A percentile compares a stretch with the other conserved stretches of the same genome.
phyloP scores from a whole-genome alignment of 768 basidiomycete species.

The Hypholoma sublateritium region DNA sequence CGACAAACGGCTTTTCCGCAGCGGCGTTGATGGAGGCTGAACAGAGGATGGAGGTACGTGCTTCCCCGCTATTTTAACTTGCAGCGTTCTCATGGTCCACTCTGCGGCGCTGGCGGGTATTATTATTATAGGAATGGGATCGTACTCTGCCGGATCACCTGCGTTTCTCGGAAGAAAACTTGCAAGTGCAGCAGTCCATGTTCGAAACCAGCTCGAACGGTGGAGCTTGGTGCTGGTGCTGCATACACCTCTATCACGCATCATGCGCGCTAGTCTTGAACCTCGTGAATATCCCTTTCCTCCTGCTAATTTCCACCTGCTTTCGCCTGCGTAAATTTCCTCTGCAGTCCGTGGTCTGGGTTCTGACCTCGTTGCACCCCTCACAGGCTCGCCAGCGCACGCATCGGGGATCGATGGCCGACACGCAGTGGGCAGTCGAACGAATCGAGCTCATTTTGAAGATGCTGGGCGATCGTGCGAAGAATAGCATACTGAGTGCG shows the following conservation, averaged over 20 bases:
- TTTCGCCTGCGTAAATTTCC: not conserved
- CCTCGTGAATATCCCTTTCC: slow-evolving; percentile 45
- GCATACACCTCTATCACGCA: slow-evolving; percentile 73
- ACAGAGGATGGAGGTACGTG: slow-evolving; percentile 43
- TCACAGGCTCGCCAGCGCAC: slow-evolving; percentile 39
- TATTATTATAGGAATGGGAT: slow-evolving; percentile 54
- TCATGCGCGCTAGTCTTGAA: slow-evolving; percentile 65
- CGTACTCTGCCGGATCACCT: slow-evolving; percentile 69
- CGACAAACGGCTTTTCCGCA: slow-evolving; percentile 32
- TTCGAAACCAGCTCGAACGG: slow-evolving; percentile 78
- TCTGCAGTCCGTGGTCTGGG: not conserved
- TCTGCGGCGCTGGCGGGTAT: slow-evolving; percentile 13
- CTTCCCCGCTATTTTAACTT: slow-evolving; percentile 5
- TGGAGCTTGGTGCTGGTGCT: slow-evolving; percentile 80
- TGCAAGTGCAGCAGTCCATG: slow-evolving; percentile 70
- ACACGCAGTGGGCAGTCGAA: slow-evolving; percentile 43
- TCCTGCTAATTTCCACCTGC: slow-evolving; percentile 5
- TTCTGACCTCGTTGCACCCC: slow-evolving; percentile 15
- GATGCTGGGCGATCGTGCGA: slow-evolving; percentile 49
- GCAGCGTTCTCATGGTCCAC: slow-evolving; percentile 1
- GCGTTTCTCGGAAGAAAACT: slow-evolving; percentile 66
- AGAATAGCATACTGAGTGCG: slow-evolving; percentile 46
- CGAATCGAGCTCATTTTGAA: slow-evolving; percentile 43
- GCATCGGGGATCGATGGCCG: slow-evolving; percentile 33
- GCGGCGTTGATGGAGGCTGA: slow-evolving; percentile 40